Percentiles rank a stretch among this genome's conserved stretches.
These are phyloP conservation scores for Schizonepeta tenuifolia DNA, from an alignment of 257 asterid species.

Conservation along the genomic window DNA sequence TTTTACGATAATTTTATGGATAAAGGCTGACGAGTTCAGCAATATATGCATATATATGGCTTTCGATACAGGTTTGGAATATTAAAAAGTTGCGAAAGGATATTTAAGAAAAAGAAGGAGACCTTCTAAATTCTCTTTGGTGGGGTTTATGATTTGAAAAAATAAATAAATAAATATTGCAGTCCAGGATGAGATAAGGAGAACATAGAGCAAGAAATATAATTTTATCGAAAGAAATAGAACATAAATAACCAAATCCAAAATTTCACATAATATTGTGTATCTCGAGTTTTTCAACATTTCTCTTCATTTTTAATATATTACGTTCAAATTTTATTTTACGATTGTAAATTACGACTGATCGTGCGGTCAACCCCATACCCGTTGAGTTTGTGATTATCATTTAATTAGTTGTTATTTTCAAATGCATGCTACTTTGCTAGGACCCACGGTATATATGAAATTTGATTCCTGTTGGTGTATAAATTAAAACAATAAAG, in stretches of 20 bases:
- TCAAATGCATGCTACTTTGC: no score
- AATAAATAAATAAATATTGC: background rate
- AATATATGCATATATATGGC: conserved; percentile 23
- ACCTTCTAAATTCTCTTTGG: conserved; percentile 35
- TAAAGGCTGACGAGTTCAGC: background rate
- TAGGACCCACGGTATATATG: no score
- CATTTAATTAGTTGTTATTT: no score
- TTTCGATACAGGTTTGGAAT: conserved; percentile 45
- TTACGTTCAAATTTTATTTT: no score
- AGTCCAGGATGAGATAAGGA: background rate
- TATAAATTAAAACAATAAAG: no score
- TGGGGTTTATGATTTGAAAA: conserved; percentile 27
- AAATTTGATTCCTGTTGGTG: no score
- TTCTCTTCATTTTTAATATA: no score
- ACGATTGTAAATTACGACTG: no score
- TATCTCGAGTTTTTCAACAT: no score
- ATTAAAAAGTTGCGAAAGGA: conserved; percentile 35
- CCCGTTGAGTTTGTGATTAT: no score
- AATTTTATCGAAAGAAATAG: background rate
- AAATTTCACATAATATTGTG: background rate
- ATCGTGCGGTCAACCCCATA: no score
- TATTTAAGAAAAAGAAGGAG: conserved; percentile 26
- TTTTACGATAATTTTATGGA: conserved; percentile 7
- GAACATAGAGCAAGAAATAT: background rate
- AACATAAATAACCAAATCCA: background rate